These are phyloP conservation scores for Fusarium keratoplasticum DNA, from an alignment of 2,329 filamentous ascomycete genomes.

Conservation along the genomic window DNA sequence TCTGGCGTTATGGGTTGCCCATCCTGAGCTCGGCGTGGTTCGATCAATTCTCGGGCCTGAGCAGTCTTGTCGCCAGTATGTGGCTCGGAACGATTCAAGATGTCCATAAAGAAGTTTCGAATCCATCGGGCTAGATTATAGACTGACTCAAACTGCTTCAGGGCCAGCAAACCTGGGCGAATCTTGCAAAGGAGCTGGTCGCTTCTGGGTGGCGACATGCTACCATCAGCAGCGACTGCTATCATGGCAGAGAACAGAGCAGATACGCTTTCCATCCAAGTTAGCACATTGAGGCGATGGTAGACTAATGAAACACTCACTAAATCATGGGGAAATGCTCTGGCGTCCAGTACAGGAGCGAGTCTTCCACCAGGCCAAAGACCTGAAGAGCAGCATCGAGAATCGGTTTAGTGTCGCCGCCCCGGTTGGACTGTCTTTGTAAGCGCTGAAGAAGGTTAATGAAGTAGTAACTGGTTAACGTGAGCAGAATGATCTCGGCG, in stretches of 20 bases:
- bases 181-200: not conserved
- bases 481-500: not conserved
- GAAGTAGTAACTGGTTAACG: not conserved
- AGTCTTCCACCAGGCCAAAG: not conserved
- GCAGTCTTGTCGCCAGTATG: not conserved
- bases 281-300: not conserved
- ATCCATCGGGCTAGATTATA: constrained; percentile 21
- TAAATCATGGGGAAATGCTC: not conserved
- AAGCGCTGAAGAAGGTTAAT: not conserved
- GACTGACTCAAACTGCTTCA: constrained; percentile 4
- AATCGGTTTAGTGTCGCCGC: not conserved
- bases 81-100: not conserved
- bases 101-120: constrained; percentile 27
- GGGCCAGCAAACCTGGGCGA: not conserved
- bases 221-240: not conserved
- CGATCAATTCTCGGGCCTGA: not conserved
- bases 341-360: not conserved
- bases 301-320: not conserved
- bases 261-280: not conserved
- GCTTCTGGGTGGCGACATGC: not conserved
- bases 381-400: not conserved
- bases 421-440: not conserved
- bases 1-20: not conserved
- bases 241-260: not conserved
- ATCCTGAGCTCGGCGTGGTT: not conserved